phyloP scores from a whole-genome alignment of 805 yeast genomes.

The Wickerhamomyces pijperi region DNA sequence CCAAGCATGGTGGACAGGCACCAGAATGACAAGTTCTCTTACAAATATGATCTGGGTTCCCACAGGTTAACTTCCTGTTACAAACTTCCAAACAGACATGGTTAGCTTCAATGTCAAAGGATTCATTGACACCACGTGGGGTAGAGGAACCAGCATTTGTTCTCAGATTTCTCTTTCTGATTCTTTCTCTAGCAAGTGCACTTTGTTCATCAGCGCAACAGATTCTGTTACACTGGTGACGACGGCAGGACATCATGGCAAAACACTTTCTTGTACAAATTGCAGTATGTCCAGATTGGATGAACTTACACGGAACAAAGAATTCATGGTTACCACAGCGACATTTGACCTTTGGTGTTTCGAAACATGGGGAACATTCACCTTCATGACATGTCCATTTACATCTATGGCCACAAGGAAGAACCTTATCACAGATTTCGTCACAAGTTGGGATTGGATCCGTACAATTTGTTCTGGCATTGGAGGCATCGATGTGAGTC shows the following conservation, averaged over 20 bases:
- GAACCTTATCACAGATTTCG: conserved; percentile 44
- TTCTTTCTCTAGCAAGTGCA: conserved; percentile 40
- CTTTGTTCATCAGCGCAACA: conserved; percentile 63
- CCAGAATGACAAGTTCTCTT: conserved; percentile 69
- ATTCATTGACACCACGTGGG: conserved; percentile 30
- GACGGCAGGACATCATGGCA: conserved; percentile 65
- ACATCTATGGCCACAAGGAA: conserved; percentile 74
- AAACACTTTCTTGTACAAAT: conserved; percentile 62
- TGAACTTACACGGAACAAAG: conserved; percentile 51
- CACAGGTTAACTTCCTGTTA: conserved; percentile 51
- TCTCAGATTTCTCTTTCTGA: conserved; percentile 35
- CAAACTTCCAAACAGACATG: conserved; percentile 68
- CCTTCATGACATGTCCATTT: conserved; percentile 67
- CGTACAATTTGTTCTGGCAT: conserved; percentile 45
- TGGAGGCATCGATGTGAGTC: conserved; percentile 29
- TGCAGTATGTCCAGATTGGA: conserved; percentile 41
- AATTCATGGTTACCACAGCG: conserved; percentile 48
- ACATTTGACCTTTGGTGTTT: conserved; percentile 42
- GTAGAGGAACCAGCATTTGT: conserved; percentile 22
- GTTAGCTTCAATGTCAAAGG: conserved; percentile 52
- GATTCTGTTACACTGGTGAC: conserved; percentile 57
- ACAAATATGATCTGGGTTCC: conserved; percentile 47
- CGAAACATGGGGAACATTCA: conserved; percentile 57
- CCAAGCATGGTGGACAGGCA: conserved; percentile 69
- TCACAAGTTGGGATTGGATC: conserved; percentile 77